Percentiles rank a stretch among this genome's conserved stretches.
Conservation (phyloP, 139 green algal genomes). For the Chlorella sp. region DNA sequence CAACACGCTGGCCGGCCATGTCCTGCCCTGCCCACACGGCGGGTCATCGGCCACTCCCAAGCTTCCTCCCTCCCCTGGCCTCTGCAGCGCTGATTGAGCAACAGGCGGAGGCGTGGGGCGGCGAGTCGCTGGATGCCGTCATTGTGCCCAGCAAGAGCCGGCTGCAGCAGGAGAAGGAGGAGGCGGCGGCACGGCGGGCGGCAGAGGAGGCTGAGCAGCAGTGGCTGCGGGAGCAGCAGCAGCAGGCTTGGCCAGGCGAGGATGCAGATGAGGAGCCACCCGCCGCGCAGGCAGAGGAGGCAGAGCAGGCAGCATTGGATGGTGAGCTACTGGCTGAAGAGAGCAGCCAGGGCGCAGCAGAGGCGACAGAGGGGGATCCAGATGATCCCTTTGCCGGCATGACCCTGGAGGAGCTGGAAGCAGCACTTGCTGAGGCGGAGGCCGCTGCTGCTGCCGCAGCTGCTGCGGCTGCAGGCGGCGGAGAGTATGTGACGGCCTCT, state of each 20-base stretch:
- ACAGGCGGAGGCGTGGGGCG: constrained; percentile 25
- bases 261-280: background rate
- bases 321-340: background rate
- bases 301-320: background rate
- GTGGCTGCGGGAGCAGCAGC: background rate
- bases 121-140: constrained; percentile 21
- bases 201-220: background rate
- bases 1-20: too few relatives aligned
- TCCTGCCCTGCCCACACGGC: too few relatives aligned
- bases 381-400: constrained; percentile 4
- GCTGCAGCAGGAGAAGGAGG: constrained; percentile 20
- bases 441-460: background rate
- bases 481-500: constrained; percentile 21
- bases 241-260: background rate
- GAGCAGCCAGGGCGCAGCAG: background rate
- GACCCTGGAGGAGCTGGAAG: constrained; percentile 19
- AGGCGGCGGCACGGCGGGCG: background rate
- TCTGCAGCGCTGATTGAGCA: constrained; percentile 26
- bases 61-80: background rate
- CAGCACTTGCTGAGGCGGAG: background rate
- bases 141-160: constrained; percentile 6
- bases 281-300: background rate
- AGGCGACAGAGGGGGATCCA: background rate
- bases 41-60: background rate
- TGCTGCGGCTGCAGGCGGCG: background rate